Evolutionary conservation across 345 rosid genomes (phyloP).

Genomic region (Eucalyptus pauciflora): DNA sequence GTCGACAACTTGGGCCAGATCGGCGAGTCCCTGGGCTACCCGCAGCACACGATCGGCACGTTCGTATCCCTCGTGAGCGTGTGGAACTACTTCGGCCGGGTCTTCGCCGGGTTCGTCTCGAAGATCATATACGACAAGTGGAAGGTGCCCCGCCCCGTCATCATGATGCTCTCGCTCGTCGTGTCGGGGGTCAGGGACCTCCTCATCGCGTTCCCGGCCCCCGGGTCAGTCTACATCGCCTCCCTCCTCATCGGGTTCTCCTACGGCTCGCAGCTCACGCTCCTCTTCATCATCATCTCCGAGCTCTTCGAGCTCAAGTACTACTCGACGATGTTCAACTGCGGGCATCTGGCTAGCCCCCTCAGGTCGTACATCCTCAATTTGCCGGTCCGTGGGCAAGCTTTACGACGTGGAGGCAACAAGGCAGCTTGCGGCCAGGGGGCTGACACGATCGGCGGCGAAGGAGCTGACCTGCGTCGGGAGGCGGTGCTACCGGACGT

Average conservation of each 20-base stretch:
- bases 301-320: slow-evolving; percentile 7
- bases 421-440: background rate
- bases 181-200: background rate
- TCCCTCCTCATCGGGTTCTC: slow-evolving; percentile 6
- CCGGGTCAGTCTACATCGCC: background rate
- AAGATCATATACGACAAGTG: background rate
- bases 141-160: background rate
- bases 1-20: slow-evolving; percentile 8
- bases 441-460: background rate
- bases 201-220: background rate
- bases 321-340: slow-evolving; percentile 5
- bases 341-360: slow-evolving; percentile 5
- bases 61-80: slow-evolving; percentile 10
- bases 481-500: background rate
- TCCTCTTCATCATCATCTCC: slow-evolving; percentile 1
- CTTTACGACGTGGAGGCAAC: slow-evolving; percentile 6
- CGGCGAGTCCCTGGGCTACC: slow-evolving; percentile 3
- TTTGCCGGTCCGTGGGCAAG: background rate
- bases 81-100: slow-evolving; percentile 9
- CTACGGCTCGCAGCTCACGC: background rate
- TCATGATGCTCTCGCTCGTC: background rate
- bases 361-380: slow-evolving; percentile 3
- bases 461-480: slow-evolving; percentile 10
- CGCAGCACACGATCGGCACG: background rate
- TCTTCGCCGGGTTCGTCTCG: slow-evolving; percentile 4